Base-by-base conservation (phyloP, 352 stramenopile species). In the Phytophthora litchii region DNA sequence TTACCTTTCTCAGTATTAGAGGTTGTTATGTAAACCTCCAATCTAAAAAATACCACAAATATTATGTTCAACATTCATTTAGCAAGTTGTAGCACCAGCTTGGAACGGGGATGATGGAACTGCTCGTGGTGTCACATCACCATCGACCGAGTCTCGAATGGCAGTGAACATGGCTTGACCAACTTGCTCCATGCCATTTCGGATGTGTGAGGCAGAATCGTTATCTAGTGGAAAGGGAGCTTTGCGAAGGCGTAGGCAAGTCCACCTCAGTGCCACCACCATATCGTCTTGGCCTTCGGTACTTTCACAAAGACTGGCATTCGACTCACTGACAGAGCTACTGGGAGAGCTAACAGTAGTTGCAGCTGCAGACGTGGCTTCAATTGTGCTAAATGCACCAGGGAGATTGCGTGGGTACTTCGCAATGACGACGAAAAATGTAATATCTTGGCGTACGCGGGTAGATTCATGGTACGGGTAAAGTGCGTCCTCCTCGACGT, bases 391-490 rank as follows among this genome's bases (percentile, higher is more conserved):
- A 51, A 54, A 54, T 11, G 34, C 25, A 34, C 57, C 57, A 23
- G 42, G 25, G 3, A 47, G 25, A 32, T 54, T 17, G 3, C 27
- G 36, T 14, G 58, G 42, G 21, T 69, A 68, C 27, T 58, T 49
- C 0, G 62, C 63, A 46, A 85, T 64, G 13, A 74, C 37, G 20
- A 79, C 64, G 31, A 80, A 63, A 25, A 61, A 69, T 2, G 71
- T 80, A 25, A 82, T 72, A 58, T 86, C 76, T 17, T 82, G 68
- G 3, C 74, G 76, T n/a, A 84, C 66, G 4, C 74, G 69, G 11
- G 64, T 57, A 1, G 20, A 38, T 7, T 57, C 20, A 21, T 60
- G 59, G 40, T 87, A 87, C 53, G 77, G 74, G 51, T 79, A 81
- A 4, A 83, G 45, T 0, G 67, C 66, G 46, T 87, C 77, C 4